A percentile compares a stretch with the other conserved stretches of the same genome.
phyloP scores from a whole-genome alignment of 768 basidiomycete species.

The Lactarius sanguifluus region DNA sequence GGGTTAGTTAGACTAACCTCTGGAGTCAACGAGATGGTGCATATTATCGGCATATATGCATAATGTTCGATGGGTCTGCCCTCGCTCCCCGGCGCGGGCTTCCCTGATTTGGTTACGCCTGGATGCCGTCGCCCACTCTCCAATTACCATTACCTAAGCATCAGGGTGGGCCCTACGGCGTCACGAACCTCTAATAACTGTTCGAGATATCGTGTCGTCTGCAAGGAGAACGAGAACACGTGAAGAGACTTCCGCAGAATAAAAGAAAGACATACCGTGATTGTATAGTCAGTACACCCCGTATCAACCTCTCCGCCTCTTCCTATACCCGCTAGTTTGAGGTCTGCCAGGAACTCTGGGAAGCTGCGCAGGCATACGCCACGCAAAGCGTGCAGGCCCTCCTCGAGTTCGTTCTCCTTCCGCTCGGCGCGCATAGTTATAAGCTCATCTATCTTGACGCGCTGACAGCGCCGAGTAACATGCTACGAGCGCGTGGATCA shows the following conservation, averaged over 20 bases:
- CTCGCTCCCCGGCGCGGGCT: conserved; percentile 55
- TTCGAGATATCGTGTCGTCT: conserved; percentile 71
- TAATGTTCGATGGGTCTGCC: conserved; percentile 72
- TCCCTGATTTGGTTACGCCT: conserved; percentile 46
- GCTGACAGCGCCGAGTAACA: conserved; percentile 59
- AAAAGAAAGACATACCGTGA: conserved; percentile 45
- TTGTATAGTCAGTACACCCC: conserved; percentile 59
- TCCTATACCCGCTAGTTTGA: conserved; percentile 61
- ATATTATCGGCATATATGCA: conserved; percentile 49
- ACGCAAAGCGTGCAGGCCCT: conserved; percentile 61
- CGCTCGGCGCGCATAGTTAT: conserved; percentile 48
- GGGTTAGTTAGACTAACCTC: background rate
- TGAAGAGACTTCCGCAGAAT: background rate
- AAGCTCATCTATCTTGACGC: conserved; percentile 59
- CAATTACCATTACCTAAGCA: conserved; percentile 85
- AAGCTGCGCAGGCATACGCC: conserved; percentile 77
- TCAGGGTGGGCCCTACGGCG: conserved; percentile 67
- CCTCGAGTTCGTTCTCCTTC: conserved; percentile 65
- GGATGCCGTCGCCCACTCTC: conserved; percentile 86
- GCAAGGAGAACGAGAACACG: background rate
- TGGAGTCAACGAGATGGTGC: conserved; percentile 33
- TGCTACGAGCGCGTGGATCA: conserved; percentile 62
- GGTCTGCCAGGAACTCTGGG: conserved; percentile 77
- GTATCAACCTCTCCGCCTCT: conserved; percentile 62
- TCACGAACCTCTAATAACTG: conserved; percentile 65